A percentile compares a stretch with the other conserved stretches of the same genome.
phyloP scores from a whole-genome alignment of 352 stramenopile genomes.

The Aphanomyces invadans region DNA sequence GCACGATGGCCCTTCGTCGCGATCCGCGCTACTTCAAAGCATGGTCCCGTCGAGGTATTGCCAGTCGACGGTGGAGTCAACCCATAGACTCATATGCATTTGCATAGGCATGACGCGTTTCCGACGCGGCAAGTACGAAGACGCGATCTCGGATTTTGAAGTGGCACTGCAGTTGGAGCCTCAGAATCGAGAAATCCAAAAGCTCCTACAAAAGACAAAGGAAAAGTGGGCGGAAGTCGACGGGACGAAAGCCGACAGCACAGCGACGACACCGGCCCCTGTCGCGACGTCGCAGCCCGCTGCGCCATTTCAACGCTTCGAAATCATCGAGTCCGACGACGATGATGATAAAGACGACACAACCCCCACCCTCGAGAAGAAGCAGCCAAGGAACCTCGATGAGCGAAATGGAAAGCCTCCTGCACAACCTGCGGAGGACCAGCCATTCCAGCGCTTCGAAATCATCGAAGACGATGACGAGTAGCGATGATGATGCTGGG shows the following conservation, averaged over 20 bases:
- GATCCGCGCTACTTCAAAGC: constrained; percentile 85
- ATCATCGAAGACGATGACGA: constrained; percentile 46
- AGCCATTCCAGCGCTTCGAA: constrained; percentile 55
- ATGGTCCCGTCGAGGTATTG: constrained; percentile 77
- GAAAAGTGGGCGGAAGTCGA: constrained; percentile 66
- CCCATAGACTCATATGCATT: too few relatives aligned
- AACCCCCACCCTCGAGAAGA: neutral
- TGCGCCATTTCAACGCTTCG: constrained; percentile 44
- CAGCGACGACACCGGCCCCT: too few relatives aligned
- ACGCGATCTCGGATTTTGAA: constrained; percentile 78
- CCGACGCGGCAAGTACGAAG: constrained; percentile 73
- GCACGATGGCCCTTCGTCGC: constrained; percentile 56
- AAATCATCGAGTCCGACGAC: constrained; percentile 45
- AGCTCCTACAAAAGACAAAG: constrained; percentile 65
- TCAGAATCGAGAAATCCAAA: constrained; percentile 58
- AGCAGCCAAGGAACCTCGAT: constrained; percentile 31
- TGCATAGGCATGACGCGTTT: constrained; percentile 54
- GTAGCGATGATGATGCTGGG: too few relatives aligned
- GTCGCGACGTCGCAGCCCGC: neutral
- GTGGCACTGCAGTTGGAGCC: constrained; percentile 56
- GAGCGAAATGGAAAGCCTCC: too few relatives aligned
- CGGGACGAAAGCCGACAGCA: constrained; percentile 31
- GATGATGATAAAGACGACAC: constrained; percentile 33
- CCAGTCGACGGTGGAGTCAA: neutral
- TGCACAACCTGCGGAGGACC: too few relatives aligned